phyloP scores from a whole-genome alignment of 2,329 filamentous ascomycete genomes.

The Aaosphaeria pasadenensis region DNA sequence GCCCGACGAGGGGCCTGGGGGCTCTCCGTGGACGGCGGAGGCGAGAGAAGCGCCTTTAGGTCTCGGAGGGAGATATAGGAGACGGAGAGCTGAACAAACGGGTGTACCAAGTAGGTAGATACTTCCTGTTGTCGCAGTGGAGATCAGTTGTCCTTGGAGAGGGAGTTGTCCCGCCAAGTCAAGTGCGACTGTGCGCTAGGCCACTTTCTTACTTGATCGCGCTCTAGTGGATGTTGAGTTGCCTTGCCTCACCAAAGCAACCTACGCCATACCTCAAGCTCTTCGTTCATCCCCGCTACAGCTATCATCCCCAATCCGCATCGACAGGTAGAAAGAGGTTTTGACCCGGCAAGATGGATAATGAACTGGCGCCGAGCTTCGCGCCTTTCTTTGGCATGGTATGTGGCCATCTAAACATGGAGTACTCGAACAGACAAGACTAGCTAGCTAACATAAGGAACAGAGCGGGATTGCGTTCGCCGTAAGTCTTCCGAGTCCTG shows the following conservation, averaged over 20 bases:
- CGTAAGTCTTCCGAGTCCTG: slow-evolving; percentile 33
- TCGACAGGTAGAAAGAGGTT: not conserved
- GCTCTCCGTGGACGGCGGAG: slow-evolving; percentile 4
- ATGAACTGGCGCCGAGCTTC: slow-evolving; percentile 70
- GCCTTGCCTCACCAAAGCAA: too few species aligned
- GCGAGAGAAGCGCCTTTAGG: not conserved
- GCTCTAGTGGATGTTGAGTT: too few species aligned
- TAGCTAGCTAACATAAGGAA: not conserved
- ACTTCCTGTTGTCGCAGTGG: too few species aligned
- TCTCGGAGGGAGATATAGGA: too few species aligned
- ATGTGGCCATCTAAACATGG: slow-evolving; percentile 35
- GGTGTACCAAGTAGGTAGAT: not conserved
- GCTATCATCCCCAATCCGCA: too few species aligned
- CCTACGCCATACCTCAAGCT: too few species aligned
- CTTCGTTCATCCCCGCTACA: too few species aligned
- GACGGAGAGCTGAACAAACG: not conserved
- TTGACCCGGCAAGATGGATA: slow-evolving; percentile 18
- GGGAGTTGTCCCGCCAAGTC: too few species aligned
- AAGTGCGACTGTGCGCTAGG: too few species aligned
- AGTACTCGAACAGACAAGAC: slow-evolving; percentile 34
- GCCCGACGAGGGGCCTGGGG: slow-evolving; percentile 21
- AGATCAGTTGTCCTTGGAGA: too few species aligned
- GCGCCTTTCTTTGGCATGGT: slow-evolving; percentile 89
- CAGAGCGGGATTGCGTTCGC: slow-evolving; percentile 76
- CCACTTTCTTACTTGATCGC: too few species aligned